phyloP scores from a whole-genome alignment of 164 flowering plant genomes.

The Tetracentron sinense region DNA sequence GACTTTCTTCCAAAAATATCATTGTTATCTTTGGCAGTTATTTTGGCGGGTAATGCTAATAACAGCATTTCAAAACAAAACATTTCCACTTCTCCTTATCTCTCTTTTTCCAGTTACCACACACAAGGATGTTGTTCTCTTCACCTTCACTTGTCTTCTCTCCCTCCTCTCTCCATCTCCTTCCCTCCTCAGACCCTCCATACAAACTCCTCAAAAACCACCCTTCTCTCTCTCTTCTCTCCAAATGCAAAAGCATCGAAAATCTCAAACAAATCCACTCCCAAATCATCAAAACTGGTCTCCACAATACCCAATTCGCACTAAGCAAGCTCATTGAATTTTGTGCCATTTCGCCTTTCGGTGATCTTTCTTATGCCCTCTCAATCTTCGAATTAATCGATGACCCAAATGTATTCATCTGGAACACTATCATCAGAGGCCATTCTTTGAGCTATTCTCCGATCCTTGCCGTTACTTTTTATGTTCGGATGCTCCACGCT shows the following conservation, averaged over 20 bases:
- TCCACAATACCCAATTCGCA: slow-evolving; percentile 56
- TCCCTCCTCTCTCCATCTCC: slow-evolving; percentile 27
- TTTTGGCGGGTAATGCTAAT: not conserved
- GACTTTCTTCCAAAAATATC: too few relatives aligned
- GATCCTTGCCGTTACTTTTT: slow-evolving; percentile 22
- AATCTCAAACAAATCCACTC: slow-evolving; percentile 49
- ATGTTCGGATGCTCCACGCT: slow-evolving; percentile 29
- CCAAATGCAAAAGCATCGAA: slow-evolving; percentile 44
- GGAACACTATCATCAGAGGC: slow-evolving; percentile 51
- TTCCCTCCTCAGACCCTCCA: slow-evolving; percentile 35
- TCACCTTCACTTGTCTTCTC: slow-evolving; percentile 16
- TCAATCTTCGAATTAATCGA: slow-evolving; percentile 35
- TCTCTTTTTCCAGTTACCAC: too few relatives aligned
- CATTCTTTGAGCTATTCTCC: slow-evolving; percentile 33
- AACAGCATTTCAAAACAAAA: too few relatives aligned
- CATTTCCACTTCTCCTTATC: too few relatives aligned
- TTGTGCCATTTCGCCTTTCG: slow-evolving; percentile 42
- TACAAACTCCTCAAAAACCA: slow-evolving; percentile 39
- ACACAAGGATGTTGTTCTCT: too few relatives aligned
- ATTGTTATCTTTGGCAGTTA: not conserved
- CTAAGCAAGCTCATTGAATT: slow-evolving; percentile 49
- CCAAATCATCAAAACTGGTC: slow-evolving; percentile 57
- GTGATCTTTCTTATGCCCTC: slow-evolving; percentile 44
- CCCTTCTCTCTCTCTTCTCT: slow-evolving; percentile 44
- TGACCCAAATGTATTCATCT: slow-evolving; percentile 39